Base-by-base conservation (phyloP, 768 basidiomycete species). In the Rossbeevera mucosa region DNA sequence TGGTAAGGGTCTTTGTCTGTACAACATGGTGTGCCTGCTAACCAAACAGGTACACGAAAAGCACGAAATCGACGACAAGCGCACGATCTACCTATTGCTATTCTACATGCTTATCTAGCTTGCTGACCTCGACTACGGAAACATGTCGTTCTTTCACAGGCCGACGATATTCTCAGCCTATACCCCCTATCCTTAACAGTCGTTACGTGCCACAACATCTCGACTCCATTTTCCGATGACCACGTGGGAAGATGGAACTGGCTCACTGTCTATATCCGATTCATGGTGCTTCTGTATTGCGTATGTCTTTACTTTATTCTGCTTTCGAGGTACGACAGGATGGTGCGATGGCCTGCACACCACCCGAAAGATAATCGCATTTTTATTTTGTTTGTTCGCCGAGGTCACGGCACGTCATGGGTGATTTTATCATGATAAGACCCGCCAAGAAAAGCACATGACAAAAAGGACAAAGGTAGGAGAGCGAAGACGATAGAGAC, bases 31-130 rank as follows among this genome's bases (percentile, higher is more conserved):
- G 8, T 13, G 31, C 31, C 33, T 13, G 47, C 22, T 18, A 13
- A 53, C 55, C 54, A 7, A 59, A 48, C 5, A 7, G n/a, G 41
- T 9, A 36, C 6, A 31, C 11, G 13, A 59, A 38, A 55, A 59
- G 59, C 57, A 65, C 52, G 63, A 66, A 55, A 56, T 69, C 53
- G 52, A 70, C 62, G 67, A 67, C 65, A 54, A 49, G 50, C 54
- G 47, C 68, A 69, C 63, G 69, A 71, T 67, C 54, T 64, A 59
- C 52, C 62, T 54, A 59, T 59, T 62, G 65, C 64, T 69, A 66
- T 65, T 52, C 59, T 62, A 59, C 69, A 69, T 62, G 59, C 60
- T 56, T 52, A 71, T 64, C 57, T 67, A 59, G 51, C 57, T 64
- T 57, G 64, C 65, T 67, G 62, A 69, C 60, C 58, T 57, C 52